These are phyloP conservation scores for Tolypocladium amazonense DNA, from an alignment of 2,329 filamentous ascomycete genomes.

Conservation along the genomic window DNA sequence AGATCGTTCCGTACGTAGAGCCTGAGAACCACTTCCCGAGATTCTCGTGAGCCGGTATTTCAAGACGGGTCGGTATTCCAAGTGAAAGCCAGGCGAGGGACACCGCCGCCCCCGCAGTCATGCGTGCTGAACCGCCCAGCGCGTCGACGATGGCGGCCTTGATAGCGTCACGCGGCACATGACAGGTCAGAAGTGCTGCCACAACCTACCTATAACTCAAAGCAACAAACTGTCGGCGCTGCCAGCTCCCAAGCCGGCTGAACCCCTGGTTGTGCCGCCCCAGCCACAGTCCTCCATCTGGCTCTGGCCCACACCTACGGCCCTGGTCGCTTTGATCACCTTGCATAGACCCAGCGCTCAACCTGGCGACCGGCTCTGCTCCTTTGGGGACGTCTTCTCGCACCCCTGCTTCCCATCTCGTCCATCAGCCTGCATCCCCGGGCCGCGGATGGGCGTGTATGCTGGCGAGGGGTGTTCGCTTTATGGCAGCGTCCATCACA, in stretches of 20 bases:
- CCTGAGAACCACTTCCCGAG: neutral
- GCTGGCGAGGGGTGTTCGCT: neutral
- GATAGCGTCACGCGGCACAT: neutral
- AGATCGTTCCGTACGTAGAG: too few relatives aligned
- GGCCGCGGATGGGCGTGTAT: neutral
- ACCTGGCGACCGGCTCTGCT: neutral
- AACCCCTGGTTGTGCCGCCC: conserved; percentile 3
- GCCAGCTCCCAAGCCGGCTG: neutral
- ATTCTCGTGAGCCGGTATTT: neutral
- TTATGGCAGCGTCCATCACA: neutral
- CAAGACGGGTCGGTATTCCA: neutral
- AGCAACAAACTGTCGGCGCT: neutral
- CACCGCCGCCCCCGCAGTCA: neutral
- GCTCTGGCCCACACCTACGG: conserved; percentile 1
- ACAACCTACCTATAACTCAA: neutral
- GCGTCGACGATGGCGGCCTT: neutral
- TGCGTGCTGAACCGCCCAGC: neutral
- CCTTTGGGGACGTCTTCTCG: neutral
- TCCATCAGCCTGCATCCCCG: neutral
- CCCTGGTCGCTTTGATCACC: conserved; percentile 1
- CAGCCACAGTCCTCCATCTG: conserved; percentile 1
- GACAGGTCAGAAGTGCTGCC: conserved; percentile 1
- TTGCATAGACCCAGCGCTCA: conserved; percentile 1
- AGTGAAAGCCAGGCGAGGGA: neutral
- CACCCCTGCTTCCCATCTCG: conserved; percentile 1